phyloP scores from a whole-genome alignment of 495 filamentous ascomycete species.

The Aspergillus homomorphus region DNA sequence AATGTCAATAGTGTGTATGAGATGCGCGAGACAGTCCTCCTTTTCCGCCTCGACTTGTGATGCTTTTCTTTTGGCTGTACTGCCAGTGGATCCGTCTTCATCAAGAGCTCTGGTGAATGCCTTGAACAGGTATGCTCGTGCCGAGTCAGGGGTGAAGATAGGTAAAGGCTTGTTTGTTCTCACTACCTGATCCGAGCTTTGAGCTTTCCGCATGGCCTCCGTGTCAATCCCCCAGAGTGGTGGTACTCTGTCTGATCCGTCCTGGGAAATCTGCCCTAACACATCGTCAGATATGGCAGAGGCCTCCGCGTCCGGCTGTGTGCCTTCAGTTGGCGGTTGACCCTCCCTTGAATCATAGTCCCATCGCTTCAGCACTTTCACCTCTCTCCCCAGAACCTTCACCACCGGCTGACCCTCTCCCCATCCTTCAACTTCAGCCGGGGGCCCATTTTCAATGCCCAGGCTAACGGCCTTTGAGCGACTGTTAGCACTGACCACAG shows the following conservation, averaged over 20 bases:
- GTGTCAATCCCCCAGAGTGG: constrained; percentile 78
- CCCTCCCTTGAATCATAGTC: constrained; percentile 66
- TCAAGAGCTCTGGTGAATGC: constrained; percentile 24
- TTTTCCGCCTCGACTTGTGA: constrained; percentile 51
- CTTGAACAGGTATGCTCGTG: constrained; percentile 40
- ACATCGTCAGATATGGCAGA: constrained; percentile 7
- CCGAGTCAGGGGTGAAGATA: constrained; percentile 64
- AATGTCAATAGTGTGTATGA: constrained; percentile 65
- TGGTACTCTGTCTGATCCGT: constrained; percentile 26
- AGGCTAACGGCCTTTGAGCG: constrained; percentile 70
- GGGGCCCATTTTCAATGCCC: constrained; percentile 63
- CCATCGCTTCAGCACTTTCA: constrained; percentile 70
- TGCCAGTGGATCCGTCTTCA: neutral
- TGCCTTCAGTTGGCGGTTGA: constrained; percentile 18
- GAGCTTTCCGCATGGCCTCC: constrained; percentile 55
- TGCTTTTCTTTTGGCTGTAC: constrained; percentile 11
- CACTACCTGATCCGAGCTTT: constrained; percentile 13
- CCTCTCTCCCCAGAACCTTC: constrained; percentile 66
- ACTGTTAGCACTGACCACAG: constrained; percentile 74
- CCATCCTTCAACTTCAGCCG: constrained; percentile 69
- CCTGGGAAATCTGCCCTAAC: constrained; percentile 14
- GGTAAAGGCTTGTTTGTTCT: constrained; percentile 43
- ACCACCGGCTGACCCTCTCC: constrained; percentile 71
- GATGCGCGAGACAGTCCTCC: constrained; percentile 60
- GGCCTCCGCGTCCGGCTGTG: constrained; percentile 10